phyloP scores from a whole-genome alignment of 768 basidiomycete species.

The Coprinellus micaceus region DNA sequence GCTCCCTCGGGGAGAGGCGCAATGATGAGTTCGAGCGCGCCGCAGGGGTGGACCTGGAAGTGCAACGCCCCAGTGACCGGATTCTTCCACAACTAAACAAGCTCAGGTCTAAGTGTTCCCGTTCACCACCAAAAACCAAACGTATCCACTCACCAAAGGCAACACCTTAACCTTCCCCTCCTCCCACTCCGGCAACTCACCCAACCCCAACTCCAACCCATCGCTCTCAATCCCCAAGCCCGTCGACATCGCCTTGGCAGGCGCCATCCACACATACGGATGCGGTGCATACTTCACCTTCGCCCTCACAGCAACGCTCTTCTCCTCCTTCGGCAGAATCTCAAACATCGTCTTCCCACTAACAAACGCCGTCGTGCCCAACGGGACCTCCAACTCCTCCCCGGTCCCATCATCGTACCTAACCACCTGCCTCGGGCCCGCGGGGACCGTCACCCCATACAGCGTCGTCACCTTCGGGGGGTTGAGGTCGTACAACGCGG shows the following conservation, averaged over 20 bases:
- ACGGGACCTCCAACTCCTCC: conserved; percentile 73
- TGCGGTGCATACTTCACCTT: conserved; percentile 78
- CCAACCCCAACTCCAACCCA: conserved; percentile 57
- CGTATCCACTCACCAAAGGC: conserved; percentile 47
- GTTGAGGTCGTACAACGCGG: conserved; percentile 69
- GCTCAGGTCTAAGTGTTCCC: conserved; percentile 1
- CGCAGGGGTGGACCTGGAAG: conserved; percentile 89
- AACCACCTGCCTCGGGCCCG: conserved; percentile 56
- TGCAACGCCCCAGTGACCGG: conserved; percentile 79
- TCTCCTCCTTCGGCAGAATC: conserved; percentile 60
- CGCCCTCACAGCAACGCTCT: conserved; percentile 74
- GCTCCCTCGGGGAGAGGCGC: conserved; percentile 67
- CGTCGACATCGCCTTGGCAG: conserved; percentile 65
- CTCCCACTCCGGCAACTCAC: conserved; percentile 75
- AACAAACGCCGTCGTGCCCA: conserved; percentile 83
- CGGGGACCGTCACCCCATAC: conserved; percentile 69
- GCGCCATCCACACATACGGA: conserved; percentile 86
- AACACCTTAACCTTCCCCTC: conserved; percentile 67
- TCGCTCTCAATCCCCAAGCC: conserved; percentile 81
- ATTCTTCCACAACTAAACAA: conserved; percentile 81
- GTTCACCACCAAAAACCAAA: not conserved
- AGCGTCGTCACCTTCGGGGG: conserved; percentile 81
- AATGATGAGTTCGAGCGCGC: conserved; percentile 60
- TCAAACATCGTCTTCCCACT: conserved; percentile 82
- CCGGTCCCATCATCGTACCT: conserved; percentile 85